Percentiles rank a stretch among this genome's conserved stretches.
These are phyloP conservation scores for Lipomyces orientalis DNA, from an alignment of 805 yeast genomes.

Conservation along the genomic window DNA sequence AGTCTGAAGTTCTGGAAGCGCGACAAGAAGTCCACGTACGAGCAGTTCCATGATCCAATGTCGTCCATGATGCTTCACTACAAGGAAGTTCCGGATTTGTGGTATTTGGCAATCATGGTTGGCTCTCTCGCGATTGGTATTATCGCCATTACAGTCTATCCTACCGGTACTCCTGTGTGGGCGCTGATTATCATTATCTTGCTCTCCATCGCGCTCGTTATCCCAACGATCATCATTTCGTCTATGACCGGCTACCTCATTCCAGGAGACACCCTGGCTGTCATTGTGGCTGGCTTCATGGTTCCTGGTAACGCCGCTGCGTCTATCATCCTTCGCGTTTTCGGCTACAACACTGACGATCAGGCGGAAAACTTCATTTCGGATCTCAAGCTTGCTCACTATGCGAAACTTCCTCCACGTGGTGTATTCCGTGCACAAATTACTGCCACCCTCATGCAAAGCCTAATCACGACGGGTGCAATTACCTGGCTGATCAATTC, in stretches of 20 bases:
- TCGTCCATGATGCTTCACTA: conserved; percentile 61
- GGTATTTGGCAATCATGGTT: conserved; percentile 59
- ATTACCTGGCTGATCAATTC: conserved; percentile 51
- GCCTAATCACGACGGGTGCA: conserved; percentile 56
- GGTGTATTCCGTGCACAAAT: conserved; percentile 57
- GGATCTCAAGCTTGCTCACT: conserved; percentile 57
- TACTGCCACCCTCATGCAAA: conserved; percentile 58
- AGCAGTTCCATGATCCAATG: conserved; percentile 39
- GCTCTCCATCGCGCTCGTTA: conserved; percentile 58
- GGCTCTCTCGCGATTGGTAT: conserved; percentile 46
- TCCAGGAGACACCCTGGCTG: conserved; percentile 49
- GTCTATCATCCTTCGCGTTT: conserved; percentile 55
- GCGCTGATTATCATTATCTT: conserved; percentile 62
- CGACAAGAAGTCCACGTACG: conserved; percentile 4
- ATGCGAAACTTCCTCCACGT: conserved; percentile 58
- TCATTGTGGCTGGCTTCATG: conserved; percentile 53
- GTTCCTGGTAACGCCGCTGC: conserved; percentile 57
- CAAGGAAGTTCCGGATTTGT: conserved; percentile 75
- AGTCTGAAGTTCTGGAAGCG: not conserved
- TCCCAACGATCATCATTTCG: conserved; percentile 66
- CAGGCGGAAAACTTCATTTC: conserved; percentile 49
- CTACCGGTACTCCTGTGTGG: conserved; percentile 63
- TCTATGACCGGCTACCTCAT: conserved; percentile 63
- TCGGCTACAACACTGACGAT: conserved; percentile 54
- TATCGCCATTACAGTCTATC: conserved; percentile 50